Evolutionary conservation across 2,329 filamentous ascomycete species (phyloP), one percentile per base, ranked within the genome.

Genomic region (Emydomyces testavorans): DNA sequence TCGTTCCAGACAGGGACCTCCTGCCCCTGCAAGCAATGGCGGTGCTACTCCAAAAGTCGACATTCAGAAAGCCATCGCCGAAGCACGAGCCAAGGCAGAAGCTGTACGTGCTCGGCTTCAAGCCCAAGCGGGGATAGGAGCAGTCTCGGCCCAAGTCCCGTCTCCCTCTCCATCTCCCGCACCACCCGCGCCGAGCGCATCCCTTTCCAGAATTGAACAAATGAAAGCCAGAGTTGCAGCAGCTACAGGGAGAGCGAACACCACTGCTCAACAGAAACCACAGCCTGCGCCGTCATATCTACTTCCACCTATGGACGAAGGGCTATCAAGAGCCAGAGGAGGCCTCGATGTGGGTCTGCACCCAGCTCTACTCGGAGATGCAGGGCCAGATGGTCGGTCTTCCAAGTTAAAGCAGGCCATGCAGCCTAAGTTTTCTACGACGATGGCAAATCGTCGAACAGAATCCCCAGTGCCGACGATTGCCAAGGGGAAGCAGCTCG

Each of bases 161-260:
- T 58, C 57, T 75, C 56, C 64, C 23, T 61, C 60, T 43, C 61
- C 63, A 37, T 55, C 59, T 4, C 52, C 59, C 29, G 58, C 65
- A 26, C 52, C 66, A n/a, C 49, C 60, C 24, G 44, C 52, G 41
- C 43, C 62, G 23, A 57, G 58, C 38, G 53, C 67, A 18, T 77
- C 59, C 74, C 77, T 53, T 73, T 81, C 60, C 74, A 86, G 65
- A 73, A 78, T 90, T 54, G 86, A 85, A 40, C 82, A 83, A 36
- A 75, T 93, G 61, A 89, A 83, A 64, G 85, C 85, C 20, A 77
- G 85, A 56, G 83, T 92, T 10, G 83, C 83, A 40, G 84, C 84
- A 42, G 84, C 85, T 46, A 83, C 85, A 39, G 71, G 69, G 24
- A 71, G 69, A 59, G 65, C 67, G 34, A 65, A 64, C 31, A 56